Base-by-base conservation (phyloP, 768 basidiomycete species). In the Mycena galericulata region DNA sequence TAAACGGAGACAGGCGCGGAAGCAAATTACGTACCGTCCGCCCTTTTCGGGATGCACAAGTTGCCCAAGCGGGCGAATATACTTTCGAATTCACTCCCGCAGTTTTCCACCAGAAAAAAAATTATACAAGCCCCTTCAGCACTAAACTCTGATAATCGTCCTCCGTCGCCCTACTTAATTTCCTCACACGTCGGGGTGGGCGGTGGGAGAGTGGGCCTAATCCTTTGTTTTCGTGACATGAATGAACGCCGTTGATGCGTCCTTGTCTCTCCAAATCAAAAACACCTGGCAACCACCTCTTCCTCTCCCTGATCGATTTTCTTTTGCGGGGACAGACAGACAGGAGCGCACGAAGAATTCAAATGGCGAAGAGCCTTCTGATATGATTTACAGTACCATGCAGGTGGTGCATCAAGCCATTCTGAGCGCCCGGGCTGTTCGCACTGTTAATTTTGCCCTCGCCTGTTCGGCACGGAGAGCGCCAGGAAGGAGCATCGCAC, bases 101-200 rank as follows among this genome's bases (percentile, higher is more conserved):
- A n/a, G 17, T 40, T 67, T 67, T 67, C 61, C 47, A 56, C 46
- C 40, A 68, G 67, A 62, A 67, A 65, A 60, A 47, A 65, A 60
- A 47, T 53, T 57, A 29, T 61, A 62, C 68, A 41, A 54, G 32
- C 38, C 34, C 34, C 34, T 36, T 14, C 34, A 14, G 29, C 20
- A 60, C 62, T 69, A 59, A 63, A 55, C 64, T 61, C 59, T 57
- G 62, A 64, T 61, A 56, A 50, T 57, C 32, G 46, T 38, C 57
- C 34, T 14, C 14, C 34, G 34, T 14, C 57, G 38, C 17, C 5
- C 55, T 38, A 27, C 38, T 71, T 72, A 61, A 72, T 72, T 68
- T 72, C 70, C 70, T 72, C 54, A 53, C 32, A 57, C 59, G 50
- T 62, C 70, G 70, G 68, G 43, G 36, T 36, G n/a, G n/a, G 47